Evolutionary conservation across 2,329 filamentous ascomycete genomes (phyloP), one percentile per base, ranked within the genome.

Genomic region (Colletotrichum lindemuthianum): DNA sequence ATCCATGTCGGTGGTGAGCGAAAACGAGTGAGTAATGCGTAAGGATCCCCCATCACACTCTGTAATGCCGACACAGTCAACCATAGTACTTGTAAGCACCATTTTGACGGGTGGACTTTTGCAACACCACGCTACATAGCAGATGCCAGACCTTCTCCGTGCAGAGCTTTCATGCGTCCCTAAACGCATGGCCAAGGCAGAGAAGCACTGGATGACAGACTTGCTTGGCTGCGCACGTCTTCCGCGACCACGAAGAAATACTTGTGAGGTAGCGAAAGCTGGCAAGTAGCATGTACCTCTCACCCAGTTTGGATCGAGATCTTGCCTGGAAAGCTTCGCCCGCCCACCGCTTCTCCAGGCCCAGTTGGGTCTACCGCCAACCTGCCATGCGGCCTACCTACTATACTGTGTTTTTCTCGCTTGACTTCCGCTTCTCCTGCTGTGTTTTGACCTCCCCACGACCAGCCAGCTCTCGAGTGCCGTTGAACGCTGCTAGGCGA

Each of bases 301-400:
- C 32, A 49, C 32, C 40, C 32, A 39, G n/a, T 33, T n/a, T 32
- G 47, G 58, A 65, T 57, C 51, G 51, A 65, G 58, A 61, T 65
- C 58, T 60, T 41, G 51, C 61, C 24, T 47, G 33, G 24, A 50
- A 64, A 60, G 44, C 56, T 49, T 54, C 60, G 37, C 11, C 43
- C 24, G 24, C 24, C 47, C 15, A 13, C 16, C 15, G 36, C 24
- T 48, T 47, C 48, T 24, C 24, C 24, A 24, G 24, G 5, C 39
- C 33, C 47, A 52, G n/a, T n/a, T 40, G 24, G 34, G 44, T 15
- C 47, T 15, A 37, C 36, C 43, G 36, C 41, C n/a, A 37, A 24
- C 56, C 43, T 45, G 39, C 39, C 44, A 57, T 24, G 51, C 33
- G 34, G 50, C 58, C 41, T n/a, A 8, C 41, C 13, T 43, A n/a